Conservation (phyloP, 129 eudicot genomes). For the Rutidosis leptorrhynchoides region DNA sequence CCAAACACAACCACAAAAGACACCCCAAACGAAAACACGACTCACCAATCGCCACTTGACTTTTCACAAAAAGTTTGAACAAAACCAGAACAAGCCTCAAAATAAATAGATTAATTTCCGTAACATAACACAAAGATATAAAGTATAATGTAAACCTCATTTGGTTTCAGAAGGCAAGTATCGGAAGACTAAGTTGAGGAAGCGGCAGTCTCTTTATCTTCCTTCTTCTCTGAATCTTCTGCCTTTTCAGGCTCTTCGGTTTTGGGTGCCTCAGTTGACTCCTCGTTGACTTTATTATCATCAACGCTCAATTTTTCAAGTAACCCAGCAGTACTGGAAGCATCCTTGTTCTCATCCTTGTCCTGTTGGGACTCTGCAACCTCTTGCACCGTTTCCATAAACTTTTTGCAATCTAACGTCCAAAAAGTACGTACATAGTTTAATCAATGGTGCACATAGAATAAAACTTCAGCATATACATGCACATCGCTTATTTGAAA, state of each 20-base stretch:
- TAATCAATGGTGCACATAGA: background rate
- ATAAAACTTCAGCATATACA: background rate
- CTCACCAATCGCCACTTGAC: constrained; percentile 9
- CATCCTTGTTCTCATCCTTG: constrained; percentile 50
- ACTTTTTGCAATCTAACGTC: constrained; percentile 55
- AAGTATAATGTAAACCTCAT: background rate
- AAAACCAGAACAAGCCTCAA: constrained; percentile 5
- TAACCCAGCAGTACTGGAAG: constrained; percentile 46
- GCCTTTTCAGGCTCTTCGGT: constrained; percentile 19
- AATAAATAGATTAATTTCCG: background rate
- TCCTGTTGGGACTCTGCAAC: constrained; percentile 53
- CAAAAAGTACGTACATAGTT: background rate
- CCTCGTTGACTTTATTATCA: constrained; percentile 36
- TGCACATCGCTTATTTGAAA: background rate
- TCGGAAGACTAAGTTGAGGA: background rate
- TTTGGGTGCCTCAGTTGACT: constrained; percentile 24
- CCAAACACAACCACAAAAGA: constrained; percentile 2
- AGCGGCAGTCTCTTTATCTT: constrained; percentile 28
- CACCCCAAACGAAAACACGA: background rate
- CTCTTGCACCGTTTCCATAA: constrained; percentile 66
- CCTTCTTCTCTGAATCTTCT: constrained; percentile 29
- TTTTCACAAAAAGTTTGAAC: background rate
- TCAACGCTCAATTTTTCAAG: constrained; percentile 59
- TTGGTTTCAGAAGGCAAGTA: background rate
- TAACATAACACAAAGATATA: constrained; percentile 6